Conservation (phyloP, 352 stramenopile species). For the Globisporangium perplexum region DNA sequence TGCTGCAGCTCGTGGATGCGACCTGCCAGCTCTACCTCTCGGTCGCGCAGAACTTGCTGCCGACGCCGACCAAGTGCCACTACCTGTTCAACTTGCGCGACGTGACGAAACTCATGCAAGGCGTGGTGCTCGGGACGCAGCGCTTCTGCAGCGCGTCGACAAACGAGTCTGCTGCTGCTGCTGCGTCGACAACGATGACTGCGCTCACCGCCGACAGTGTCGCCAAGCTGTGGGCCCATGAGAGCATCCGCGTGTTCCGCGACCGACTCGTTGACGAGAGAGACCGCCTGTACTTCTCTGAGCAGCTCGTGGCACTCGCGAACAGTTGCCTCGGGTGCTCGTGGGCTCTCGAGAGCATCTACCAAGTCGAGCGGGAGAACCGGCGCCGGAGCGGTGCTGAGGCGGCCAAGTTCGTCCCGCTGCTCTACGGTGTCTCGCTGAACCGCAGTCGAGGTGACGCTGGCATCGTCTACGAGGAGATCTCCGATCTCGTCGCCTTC, state of each 20-base stretch:
- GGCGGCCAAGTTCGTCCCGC: neutral
- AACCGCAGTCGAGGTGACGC: neutral
- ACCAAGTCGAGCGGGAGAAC: slow-evolving; percentile 14
- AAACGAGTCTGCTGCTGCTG: too few relatives aligned
- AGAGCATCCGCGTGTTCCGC: slow-evolving; percentile 89
- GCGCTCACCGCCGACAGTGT: slow-evolving; percentile 40
- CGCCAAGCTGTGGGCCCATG: slow-evolving; percentile 84
- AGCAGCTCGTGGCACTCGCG: slow-evolving; percentile 64
- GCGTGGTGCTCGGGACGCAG: slow-evolving; percentile 56
- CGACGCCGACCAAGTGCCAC: slow-evolving; percentile 76
- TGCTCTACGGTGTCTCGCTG: slow-evolving; percentile 9
- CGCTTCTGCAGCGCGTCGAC: slow-evolving; percentile 14
- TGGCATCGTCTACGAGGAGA: slow-evolving; percentile 6
- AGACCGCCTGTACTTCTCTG: slow-evolving; percentile 86
- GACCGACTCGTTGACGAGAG: slow-evolving; percentile 81
- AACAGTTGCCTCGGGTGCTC: slow-evolving; percentile 58
- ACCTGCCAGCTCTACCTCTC: slow-evolving; percentile 60
- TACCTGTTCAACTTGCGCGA: slow-evolving; percentile 86
- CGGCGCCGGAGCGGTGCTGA: neutral
- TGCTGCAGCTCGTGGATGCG: slow-evolving; percentile 48
- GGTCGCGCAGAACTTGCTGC: slow-evolving; percentile 48
- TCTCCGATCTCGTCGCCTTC: slow-evolving; percentile 43
- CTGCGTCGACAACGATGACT: slow-evolving; percentile 2
- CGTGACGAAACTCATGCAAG: slow-evolving; percentile 75
- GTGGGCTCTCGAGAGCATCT: slow-evolving; percentile 45